phyloP scores from a whole-genome alignment of 306 rosid species.

The Mimosa pudica region DNA sequence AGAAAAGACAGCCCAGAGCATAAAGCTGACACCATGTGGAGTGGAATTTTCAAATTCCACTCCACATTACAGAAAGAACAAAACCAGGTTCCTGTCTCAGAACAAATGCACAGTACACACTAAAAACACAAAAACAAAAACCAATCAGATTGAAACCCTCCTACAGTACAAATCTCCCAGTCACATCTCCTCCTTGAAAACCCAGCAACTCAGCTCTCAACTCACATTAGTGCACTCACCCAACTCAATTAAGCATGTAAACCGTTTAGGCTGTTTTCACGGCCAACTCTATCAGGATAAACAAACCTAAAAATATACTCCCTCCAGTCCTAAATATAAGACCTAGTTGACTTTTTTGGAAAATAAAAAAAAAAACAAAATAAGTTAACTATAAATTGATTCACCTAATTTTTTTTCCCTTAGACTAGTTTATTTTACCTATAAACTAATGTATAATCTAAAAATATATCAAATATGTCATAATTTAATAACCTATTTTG shows the following conservation, averaged over 20 bases:
- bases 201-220: background rate
- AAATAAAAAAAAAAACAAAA: no score
- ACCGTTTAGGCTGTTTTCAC: background rate
- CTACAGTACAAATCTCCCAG: background rate
- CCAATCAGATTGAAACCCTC: background rate
- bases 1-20: no score
- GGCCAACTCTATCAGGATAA: background rate
- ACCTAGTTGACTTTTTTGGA: no score
- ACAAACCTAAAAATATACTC: background rate
- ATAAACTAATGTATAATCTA: no score
- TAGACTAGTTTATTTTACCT: no score
- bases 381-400: no score
- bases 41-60: no score
- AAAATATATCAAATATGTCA: no score
- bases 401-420: no score
- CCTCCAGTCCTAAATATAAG: no score
- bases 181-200: background rate
- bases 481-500: no score
- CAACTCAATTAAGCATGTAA: conserved; percentile 1
- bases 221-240: background rate
- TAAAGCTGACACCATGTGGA: no score
- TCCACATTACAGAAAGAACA: background rate
- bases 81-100: background rate
- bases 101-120: background rate
- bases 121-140: background rate